These are phyloP conservation scores for Pestalotiopsis sp. DNA, from an alignment of 2,329 filamentous ascomycete genomes.

Conservation along the genomic window DNA sequence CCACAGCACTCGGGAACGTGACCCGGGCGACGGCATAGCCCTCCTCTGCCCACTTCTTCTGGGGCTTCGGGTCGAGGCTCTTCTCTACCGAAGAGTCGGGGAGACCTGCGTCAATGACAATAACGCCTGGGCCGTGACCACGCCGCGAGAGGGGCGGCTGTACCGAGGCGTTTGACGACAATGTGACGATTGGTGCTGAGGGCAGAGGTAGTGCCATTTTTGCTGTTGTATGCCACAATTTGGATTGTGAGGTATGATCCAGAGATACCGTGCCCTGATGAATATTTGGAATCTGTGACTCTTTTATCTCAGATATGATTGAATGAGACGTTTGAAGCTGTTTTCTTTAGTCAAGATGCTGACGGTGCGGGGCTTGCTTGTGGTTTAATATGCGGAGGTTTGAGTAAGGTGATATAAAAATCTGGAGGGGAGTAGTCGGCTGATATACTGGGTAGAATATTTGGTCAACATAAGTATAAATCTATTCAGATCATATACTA, in stretches of 20 bases:
- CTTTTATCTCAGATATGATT: neutral
- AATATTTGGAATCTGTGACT: neutral
- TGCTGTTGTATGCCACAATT: neutral
- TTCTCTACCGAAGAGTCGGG: neutral
- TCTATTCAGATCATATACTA: neutral
- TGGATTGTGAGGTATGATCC: neutral
- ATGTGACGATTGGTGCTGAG: conserved; percentile 5
- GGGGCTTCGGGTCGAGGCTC: conserved; percentile 1
- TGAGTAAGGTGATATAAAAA: neutral
- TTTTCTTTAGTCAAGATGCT: neutral
- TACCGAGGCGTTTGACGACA: conserved; percentile 9
- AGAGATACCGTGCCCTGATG: neutral
- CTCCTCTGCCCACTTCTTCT: conserved; percentile 14
- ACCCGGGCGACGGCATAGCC: conserved; percentile 11
- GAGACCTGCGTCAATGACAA: conserved; percentile 7
- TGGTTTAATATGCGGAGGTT: neutral
- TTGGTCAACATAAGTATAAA: neutral
- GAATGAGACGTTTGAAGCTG: neutral
- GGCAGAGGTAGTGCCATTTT: conserved; percentile 3
- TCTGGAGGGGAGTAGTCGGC: neutral
- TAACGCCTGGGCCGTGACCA: conserved; percentile 27
- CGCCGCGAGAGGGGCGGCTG: conserved; percentile 15
- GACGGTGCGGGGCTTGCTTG: neutral
- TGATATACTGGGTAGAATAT: neutral
- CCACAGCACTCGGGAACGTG: neutral